Base-by-base conservation (phyloP, 257 asterid genomes). In the Petunia axillaris region DNA sequence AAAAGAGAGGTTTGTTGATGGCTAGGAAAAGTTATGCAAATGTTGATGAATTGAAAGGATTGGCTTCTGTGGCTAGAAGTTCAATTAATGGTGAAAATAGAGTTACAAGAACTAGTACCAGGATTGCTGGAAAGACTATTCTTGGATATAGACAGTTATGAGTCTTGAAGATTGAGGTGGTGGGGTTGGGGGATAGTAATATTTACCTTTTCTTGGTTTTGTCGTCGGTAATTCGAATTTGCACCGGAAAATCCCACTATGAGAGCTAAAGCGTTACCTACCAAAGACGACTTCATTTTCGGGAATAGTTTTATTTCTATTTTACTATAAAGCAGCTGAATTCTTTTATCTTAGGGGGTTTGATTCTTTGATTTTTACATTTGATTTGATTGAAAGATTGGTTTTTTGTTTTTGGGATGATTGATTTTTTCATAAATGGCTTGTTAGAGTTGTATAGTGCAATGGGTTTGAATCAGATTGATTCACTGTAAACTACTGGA, bases 11-110 rank as follows among this genome's bases (percentile, higher is more conserved):
- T 40, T 97, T 95, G 7, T 16, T 93, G 80, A 84, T 87, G 92
- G 87, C 86, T 6, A 88, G 98, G 86, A 95, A 93, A 80, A 95
- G 99, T 88, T 91, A 89, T 48, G 99, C 97, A 0, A 91, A 85
- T 71, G 62, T 93, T 73, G 95, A 86, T 70, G 99, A 89, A 15
- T 58, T 93, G 86, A 92, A 90, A 84, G 93, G 95, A 5, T 73
- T 88, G 82, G 84, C 85, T 44, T 85, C 85, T 13, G 90, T 88
- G 76, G 91, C 93, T 1, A 88, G 90, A 57, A 89, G 75, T 38
- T 91, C 90, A 2, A 90, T 89, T 48, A 87, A 70, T 83, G 92
- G 88, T 6, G 94, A 82, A 75, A 84, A 71, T 77, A 87, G 85
- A 70, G 88, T 50, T 60, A 79, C 76, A 44, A 46, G 80, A 44